phyloP scores from a whole-genome alignment of 352 stramenopile genomes.

The Elongisporangium anandrum region DNA sequence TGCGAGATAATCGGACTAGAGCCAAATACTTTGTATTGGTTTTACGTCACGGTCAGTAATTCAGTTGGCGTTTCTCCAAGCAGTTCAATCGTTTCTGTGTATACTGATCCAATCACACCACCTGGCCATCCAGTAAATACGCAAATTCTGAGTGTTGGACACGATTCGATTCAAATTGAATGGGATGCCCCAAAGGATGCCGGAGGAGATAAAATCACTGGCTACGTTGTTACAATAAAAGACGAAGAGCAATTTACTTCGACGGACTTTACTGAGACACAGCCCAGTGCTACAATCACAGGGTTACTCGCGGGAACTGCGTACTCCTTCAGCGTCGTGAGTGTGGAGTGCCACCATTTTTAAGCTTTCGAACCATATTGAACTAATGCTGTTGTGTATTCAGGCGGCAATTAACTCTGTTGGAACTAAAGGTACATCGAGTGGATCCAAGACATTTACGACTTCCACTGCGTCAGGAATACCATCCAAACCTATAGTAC shows the following conservation, averaged over 20 bases:
- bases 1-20: conserved; percentile 25
- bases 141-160: conserved; percentile 20
- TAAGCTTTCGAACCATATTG: background rate
- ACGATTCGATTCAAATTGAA: conserved; percentile 17
- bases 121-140: conserved; percentile 29
- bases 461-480: conserved; percentile 15
- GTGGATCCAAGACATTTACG: conserved; percentile 13
- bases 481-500: conserved; percentile 17
- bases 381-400: background rate
- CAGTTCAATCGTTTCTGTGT: conserved; percentile 11
- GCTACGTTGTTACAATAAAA: conserved; percentile 20
- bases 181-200: conserved; percentile 33
- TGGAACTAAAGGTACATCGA: conserved; percentile 1
- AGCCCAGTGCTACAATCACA: conserved; percentile 2
- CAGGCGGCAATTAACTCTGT: conserved; percentile 5
- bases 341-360: conserved; percentile 1
- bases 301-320: conserved; percentile 6
- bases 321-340: conserved; percentile 46
- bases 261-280: background rate
- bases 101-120: conserved; percentile 18
- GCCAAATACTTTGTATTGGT: conserved; percentile 34
- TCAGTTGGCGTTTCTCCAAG: conserved; percentile 24
- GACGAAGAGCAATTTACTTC: conserved; percentile 8
- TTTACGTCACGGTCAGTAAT: conserved; percentile 31
- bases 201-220: conserved; percentile 28